A percentile compares a stretch with the other conserved stretches of the same genome.
These are phyloP conservation scores for Boletus eberwhitei DNA, from an alignment of 768 basidiomycete species.

Conservation along the genomic window DNA sequence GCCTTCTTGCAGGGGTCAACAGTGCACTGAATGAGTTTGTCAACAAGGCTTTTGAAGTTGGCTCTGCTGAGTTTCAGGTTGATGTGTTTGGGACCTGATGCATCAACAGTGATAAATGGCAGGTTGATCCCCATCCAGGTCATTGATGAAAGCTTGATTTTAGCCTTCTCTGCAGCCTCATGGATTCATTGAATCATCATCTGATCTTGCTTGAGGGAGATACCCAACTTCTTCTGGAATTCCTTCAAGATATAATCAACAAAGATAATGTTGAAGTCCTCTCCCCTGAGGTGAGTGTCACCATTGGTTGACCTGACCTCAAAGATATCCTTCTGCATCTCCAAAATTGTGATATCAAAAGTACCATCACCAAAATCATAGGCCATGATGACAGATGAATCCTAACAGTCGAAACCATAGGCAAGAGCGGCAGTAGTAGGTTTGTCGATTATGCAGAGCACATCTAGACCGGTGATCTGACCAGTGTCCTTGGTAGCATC, in stretches of 20 bases:
- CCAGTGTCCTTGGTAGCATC: conserved; percentile 99
- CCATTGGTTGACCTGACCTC: conserved; percentile 99
- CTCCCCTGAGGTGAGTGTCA: conserved; percentile 95
- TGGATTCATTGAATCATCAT: conserved; percentile 99
- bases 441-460: conserved; percentile 98
- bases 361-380: conserved; percentile 99
- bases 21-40: conserved; percentile 80
- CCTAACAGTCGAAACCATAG: conserved; percentile 85
- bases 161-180: conserved; percentile 99
- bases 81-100: conserved; percentile 94
- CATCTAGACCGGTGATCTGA: conserved; percentile 95
- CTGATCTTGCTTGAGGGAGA: conserved; percentile 78
- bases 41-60: conserved; percentile 86
- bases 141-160: conserved; percentile 95
- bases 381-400: conserved; percentile 91
- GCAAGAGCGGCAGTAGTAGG: conserved; percentile 98
- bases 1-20: conserved; percentile 98
- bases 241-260: conserved; percentile 82
- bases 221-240: conserved; percentile 91
- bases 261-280: conserved; percentile 91
- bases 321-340: conserved; percentile 99
- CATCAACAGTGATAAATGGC: conserved; percentile 97
- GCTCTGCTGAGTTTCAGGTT: conserved; percentile 86
- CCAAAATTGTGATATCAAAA: conserved; percentile 98
- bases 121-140: conserved; percentile 95